Conservation (phyloP, 129 eudicot genomes). For the Flaveria sonorensis region DNA sequence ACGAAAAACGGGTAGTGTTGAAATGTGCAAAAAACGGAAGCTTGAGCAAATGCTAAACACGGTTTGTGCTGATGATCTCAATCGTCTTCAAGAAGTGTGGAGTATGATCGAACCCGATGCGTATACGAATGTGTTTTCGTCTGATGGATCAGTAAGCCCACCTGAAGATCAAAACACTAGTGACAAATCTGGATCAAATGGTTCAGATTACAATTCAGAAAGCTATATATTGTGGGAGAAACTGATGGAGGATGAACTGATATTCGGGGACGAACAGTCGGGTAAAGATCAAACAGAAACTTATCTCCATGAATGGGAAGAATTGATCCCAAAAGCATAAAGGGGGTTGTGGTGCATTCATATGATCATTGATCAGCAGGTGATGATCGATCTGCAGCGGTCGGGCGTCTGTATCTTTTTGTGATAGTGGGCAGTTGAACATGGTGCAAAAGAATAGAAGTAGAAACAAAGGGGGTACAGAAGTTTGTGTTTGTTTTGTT, state of each 20-base stretch:
- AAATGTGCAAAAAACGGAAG: slow-evolving; percentile 46
- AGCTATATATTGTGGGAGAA: slow-evolving; percentile 76
- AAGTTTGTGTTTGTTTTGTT: slow-evolving; percentile 23
- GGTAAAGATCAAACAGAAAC: slow-evolving; percentile 43
- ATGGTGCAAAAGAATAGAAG: background rate
- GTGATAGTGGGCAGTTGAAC: no score
- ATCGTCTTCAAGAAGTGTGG: slow-evolving; percentile 41
- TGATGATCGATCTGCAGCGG: background rate
- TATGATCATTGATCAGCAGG: background rate
- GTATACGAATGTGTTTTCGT: slow-evolving; percentile 26
- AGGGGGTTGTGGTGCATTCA: slow-evolving; percentile 9
- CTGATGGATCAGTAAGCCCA: slow-evolving; percentile 48
- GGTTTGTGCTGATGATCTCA: slow-evolving; percentile 22
- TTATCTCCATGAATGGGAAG: slow-evolving; percentile 62
- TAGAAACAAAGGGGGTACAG: slow-evolving; percentile 17
- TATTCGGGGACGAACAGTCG: slow-evolving; percentile 35
- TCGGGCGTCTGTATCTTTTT: background rate
- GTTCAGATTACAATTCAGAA: slow-evolving; percentile 41
- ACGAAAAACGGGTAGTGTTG: slow-evolving; percentile 31
- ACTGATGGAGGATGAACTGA: slow-evolving; percentile 71
- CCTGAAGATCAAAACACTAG: slow-evolving; percentile 34
- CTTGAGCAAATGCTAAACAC: slow-evolving; percentile 23
- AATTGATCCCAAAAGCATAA: slow-evolving; percentile 41
- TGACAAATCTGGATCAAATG: slow-evolving; percentile 28
- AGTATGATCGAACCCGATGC: slow-evolving; percentile 43